A percentile compares a stretch with the other conserved stretches of the same genome.
Evolutionary conservation across 176 grass and related monocot species (phyloP).

Genomic region (Pontederia paniculata): DNA sequence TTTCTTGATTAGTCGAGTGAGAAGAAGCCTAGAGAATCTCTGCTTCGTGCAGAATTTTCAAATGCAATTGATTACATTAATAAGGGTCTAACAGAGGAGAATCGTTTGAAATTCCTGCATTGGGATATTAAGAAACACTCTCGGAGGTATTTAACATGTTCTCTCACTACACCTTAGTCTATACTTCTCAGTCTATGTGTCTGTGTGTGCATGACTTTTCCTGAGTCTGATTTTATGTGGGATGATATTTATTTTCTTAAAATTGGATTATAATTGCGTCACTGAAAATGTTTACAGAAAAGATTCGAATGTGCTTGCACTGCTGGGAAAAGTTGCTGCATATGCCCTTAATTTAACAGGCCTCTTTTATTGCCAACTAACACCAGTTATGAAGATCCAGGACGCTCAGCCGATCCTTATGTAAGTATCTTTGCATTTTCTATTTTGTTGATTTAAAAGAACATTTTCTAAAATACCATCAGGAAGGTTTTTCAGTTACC

Average conservation of each 20-base stretch:
- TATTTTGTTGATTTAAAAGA: no score
- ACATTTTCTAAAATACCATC: no score
- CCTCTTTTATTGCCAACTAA: conserved; percentile 59
- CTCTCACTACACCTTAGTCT: neutral
- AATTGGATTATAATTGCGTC: no score
- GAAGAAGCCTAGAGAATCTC: conserved; percentile 94
- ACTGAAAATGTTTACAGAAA: conserved; percentile 40
- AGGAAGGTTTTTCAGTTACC: no score
- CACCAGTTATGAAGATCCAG: conserved; percentile 25
- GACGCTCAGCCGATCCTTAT: conserved; percentile 33
- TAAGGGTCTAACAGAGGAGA: conserved; percentile 50
- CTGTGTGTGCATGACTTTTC: no score
- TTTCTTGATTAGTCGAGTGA: conserved; percentile 63
- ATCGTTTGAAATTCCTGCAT: conserved; percentile 72
- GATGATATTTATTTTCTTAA: neutral
- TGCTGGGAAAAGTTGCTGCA: conserved; percentile 59
- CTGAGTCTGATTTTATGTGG: no score
- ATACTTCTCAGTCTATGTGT: no score
- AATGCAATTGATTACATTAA: conserved; percentile 86
- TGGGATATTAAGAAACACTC: conserved; percentile 92
- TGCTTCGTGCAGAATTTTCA: conserved; percentile 85
- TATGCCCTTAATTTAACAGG: conserved; percentile 65
- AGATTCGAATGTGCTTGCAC: conserved; percentile 48
- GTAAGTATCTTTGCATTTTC: conserved; percentile 27
- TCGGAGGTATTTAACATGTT: conserved; percentile 47